Conservation (phyloP, 2,329 filamentous ascomycete genomes). For the Fusarium musae region DNA sequence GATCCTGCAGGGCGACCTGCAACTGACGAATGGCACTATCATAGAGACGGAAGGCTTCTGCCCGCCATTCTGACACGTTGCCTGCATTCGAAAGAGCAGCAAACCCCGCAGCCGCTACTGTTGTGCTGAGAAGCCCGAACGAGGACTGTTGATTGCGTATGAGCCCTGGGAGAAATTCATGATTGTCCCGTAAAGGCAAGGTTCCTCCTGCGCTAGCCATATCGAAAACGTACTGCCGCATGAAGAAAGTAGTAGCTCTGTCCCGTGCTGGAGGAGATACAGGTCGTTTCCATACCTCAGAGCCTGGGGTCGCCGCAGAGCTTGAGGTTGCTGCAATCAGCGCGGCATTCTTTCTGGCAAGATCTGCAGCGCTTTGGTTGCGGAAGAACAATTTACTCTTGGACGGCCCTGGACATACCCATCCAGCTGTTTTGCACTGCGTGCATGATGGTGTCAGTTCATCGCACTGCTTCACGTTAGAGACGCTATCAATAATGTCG, state of each 20-base stretch:
- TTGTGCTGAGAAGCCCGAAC: constrained; percentile 29
- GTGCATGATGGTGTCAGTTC: constrained; percentile 23
- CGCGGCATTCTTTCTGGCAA: background rate
- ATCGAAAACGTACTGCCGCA: constrained; percentile 29
- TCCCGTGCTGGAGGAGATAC: constrained; percentile 24
- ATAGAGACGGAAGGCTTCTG: constrained; percentile 32
- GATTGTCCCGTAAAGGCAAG: background rate
- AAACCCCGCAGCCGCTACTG: constrained; percentile 28
- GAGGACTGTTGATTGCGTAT: constrained; percentile 10
- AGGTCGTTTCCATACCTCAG: background rate
- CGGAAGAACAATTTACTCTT: constrained; percentile 20
- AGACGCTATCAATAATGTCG: background rate
- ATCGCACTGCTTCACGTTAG: constrained; percentile 25
- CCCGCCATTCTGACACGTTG: constrained; percentile 16
- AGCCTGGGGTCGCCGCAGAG: background rate
- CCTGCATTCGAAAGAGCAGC: constrained; percentile 39
- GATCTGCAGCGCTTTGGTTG: constrained; percentile 7
- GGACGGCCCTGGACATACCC: constrained; percentile 29
- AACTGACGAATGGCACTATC: constrained; percentile 27
- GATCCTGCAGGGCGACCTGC: constrained; percentile 20
- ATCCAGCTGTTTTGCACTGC: constrained; percentile 29
- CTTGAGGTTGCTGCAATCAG: background rate
- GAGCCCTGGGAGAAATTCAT: constrained; percentile 35
- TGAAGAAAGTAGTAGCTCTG: constrained; percentile 32
- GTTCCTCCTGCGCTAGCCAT: background rate